Base-by-base conservation (phyloP, 169 alveolate species). In the Cryptosporidium parvum region DNA sequence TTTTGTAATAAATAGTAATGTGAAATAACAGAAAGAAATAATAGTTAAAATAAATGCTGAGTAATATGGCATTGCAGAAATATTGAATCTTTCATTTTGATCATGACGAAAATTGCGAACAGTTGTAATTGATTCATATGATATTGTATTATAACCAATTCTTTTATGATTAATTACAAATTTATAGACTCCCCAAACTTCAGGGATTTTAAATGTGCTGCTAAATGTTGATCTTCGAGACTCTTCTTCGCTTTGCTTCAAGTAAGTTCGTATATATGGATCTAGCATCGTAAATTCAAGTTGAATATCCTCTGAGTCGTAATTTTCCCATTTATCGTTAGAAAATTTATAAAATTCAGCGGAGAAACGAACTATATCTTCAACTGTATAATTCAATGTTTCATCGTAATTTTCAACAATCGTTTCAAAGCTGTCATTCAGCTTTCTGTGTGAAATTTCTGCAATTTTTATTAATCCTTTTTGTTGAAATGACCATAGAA, bases 211-310 rank as follows among this genome's bases (percentile, higher is more conserved):
- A 45, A 80, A 62, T 31, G 48, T 80, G 16, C 75, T 59, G 53
- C 68, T 59, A 42, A 62, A 80, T n/a, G 75, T 62, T 42, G 75
- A 29, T 2, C 33, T 31, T 23, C 14, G 21, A 0, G 62, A 14
- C 8, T 80, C 62, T 4, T 53, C 59, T 29, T 10, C 0, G 44
- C 42, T 80, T 26, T n/a, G 45, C 26, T 62, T 69, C 48, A 80
- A 53, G 23, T 23, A 59, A 39, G 65, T 45, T 39, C 89, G 73
- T 26, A 80, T 39, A 39, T 80, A 80, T 10, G 89, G 89, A 12
- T 80, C 75, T 65, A 80, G 31, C 89, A 80, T 80, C 21, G 89
- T 80, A 35, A 80, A 80, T 59, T 80, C 89, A 4, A 80, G 45
- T 80, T 80, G 89, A 31, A 80, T 80, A 37, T 80, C 89, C 21